phyloP scores from a whole-genome alignment of 78 protist genomes.

The Chrysochromulina parva region DNA sequence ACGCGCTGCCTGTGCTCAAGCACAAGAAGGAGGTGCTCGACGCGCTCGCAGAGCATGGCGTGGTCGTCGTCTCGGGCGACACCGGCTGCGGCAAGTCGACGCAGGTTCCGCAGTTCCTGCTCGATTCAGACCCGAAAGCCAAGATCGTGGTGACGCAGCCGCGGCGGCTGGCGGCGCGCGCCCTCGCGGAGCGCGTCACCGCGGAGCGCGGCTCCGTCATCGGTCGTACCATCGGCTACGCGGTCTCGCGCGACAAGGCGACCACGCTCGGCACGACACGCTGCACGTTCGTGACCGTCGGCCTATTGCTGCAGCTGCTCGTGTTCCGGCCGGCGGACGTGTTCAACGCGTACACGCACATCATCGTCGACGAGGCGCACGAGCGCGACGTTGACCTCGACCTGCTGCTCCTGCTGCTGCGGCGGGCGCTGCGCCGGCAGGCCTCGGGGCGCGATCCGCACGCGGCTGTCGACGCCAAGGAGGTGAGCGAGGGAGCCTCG shows the following conservation, averaged over 20 bases:
- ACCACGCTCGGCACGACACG: not conserved
- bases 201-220: not conserved
- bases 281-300: slow-evolving; percentile 13
- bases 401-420: slow-evolving; percentile 23
- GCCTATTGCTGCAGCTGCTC: slow-evolving; percentile 6
- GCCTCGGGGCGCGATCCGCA: not conserved
- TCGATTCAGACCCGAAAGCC: not conserved
- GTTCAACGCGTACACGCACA: not conserved
- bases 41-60: not conserved
- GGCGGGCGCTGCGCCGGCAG: not conserved
- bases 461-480: not conserved
- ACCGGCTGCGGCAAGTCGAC: slow-evolving; percentile 75
- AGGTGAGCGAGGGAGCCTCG: too few relatives aligned
- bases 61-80: slow-evolving; percentile 49
- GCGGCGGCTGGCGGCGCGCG: slow-evolving; percentile 61
- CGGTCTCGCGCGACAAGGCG: not conserved
- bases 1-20: slow-evolving; percentile 4
- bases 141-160: slow-evolving; percentile 65
- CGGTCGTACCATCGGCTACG: slow-evolving; percentile 31
- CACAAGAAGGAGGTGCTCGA: not conserved
- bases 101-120: slow-evolving; percentile 58
- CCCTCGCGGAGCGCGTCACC: slow-evolving; percentile 64
- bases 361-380: slow-evolving; percentile 54
- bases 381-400: slow-evolving; percentile 41
- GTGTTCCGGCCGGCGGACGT: not conserved